Evolutionary conservation across 495 filamentous ascomycete species (phyloP), one percentile per base, ranked within the genome.

Genomic region (Apodospora peruviana): DNA sequence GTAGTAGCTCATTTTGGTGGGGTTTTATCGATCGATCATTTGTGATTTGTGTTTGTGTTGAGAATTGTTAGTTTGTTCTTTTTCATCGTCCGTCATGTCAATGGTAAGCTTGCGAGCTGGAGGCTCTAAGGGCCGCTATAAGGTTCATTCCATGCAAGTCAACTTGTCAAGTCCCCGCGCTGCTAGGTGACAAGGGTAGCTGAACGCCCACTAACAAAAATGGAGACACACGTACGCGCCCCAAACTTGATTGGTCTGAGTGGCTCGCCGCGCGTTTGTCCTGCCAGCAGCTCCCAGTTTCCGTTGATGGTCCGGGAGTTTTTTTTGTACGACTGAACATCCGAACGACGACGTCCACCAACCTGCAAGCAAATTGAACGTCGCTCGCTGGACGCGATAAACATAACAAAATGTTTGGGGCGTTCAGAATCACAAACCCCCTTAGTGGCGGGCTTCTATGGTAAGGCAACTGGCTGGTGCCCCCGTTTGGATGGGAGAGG

Each of bases 1-100:
- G 74, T 95, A 95, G 78, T 95, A 97, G 47, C 89, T 95, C 90
- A 96, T 96, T 44, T 18, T 39, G 19, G 14, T 39, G 27, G n/a
- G n/a, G n/a, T n/a, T n/a, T n/a, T n/a, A n/a, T n/a, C n/a, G n/a
- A n/a, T n/a, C n/a, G n/a, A n/a, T n/a, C n/a, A n/a, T n/a, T 21
- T 40, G 46, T 16, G 29, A 14, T 2, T 46, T 32, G 34, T 29
- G 32, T 17, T 38, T 40, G 46, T 42, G 8, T 40, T 35, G 24
- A 9, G 0, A 27, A 34, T 27, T 12, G 48, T 24, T 5, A 4
- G n/a, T 44, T 35, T 20, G 24, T 47, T 65, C 62, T 56, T n/a
- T n/a, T n/a, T n/a, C n/a, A n/a, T n/a, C n/a, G n/a, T n/a, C n/a
- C n/a, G n/a, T n/a, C n/a, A n/a, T n/a, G n/a, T n/a, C n/a, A n/a